Evolutionary conservation across 225 moss, liverwort and hornwort species (phyloP).

Genomic region (Pseudisothecium myosuroides): DNA sequence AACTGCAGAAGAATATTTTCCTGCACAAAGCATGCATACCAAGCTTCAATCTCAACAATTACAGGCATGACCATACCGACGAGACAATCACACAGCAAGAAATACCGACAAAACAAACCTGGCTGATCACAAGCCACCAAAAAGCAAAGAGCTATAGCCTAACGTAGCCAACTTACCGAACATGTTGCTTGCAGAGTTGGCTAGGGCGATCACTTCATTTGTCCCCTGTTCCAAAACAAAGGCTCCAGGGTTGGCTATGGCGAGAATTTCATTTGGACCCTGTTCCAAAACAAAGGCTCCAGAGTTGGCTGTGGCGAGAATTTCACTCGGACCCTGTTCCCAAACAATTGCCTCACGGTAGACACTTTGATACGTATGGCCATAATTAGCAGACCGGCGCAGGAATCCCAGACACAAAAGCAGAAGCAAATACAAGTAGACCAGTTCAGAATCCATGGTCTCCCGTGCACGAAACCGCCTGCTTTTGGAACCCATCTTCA

Average conservation of each 20-base stretch:
- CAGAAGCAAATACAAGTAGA: background rate
- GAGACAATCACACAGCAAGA: background rate
- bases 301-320: background rate
- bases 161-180: background rate
- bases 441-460: background rate
- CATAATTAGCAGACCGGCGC: background rate
- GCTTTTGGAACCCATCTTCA: background rate
- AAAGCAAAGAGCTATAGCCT: background rate
- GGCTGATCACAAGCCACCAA: no score
- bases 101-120: background rate
- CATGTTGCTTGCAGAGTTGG: background rate
- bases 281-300: background rate
- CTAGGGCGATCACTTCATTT: background rate
- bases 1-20: background rate
- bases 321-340: background rate
- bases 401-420: background rate
- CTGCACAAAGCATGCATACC: background rate
- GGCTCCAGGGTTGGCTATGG: background rate
- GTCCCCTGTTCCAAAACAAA: fast-evolving
- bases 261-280: fast-evolving
- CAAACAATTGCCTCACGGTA: no score
- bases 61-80: background rate
- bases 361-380: background rate
- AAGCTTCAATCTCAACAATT: background rate
- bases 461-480: background rate